Base-by-base conservation (phyloP, 257 asterid genomes). In the Catharanthus roseus region DNA sequence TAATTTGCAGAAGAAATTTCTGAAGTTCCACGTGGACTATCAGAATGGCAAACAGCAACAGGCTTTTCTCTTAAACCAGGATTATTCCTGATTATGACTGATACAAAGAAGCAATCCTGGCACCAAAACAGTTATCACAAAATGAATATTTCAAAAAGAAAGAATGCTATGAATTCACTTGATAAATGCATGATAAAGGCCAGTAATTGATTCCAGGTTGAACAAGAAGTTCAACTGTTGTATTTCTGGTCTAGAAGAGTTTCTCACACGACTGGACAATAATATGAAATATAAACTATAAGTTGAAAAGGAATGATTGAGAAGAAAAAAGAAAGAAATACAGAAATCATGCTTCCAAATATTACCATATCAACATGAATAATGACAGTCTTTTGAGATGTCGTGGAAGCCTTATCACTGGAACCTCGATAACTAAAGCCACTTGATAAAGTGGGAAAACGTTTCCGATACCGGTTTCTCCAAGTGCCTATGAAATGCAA, bases 401-500 rank as follows among this genome's bases (percentile, higher is more conserved):
- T 68, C n/a, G 72, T 72, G 62, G 82, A 79, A 70, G 83, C 56
- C 58, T 65, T 74, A 63, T 62, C 77, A 68, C 68, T 62, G 55
- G 85, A 72, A 74, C 67, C 76, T 77, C 60, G 78, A 79, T 70
- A 50, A 65, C 67, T 85, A 38, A 79, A 77, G 72, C 80, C 85
- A 82, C 69, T 72, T 71, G 86, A 78, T 50, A 73, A 71, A 78
- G 71, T 75, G 63, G 85, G 86, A 77, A 88, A 91, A 67, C 89
- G 96, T 74, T 89, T 91, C 70, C 97, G 92, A 55, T 91, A 93
- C 61, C 99, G 85, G 81, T 84, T 89, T 83, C 96, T 93, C 97
- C 99, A 93, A 74, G 97, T 88, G 72, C 99, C 99, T 78, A 95
- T 95, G 76, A 95, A 95, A 80, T 91, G 99, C 89, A 93, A 85